Conservation (phyloP, 2,329 filamentous ascomycete species). For the Fusarium cicatricum region DNA sequence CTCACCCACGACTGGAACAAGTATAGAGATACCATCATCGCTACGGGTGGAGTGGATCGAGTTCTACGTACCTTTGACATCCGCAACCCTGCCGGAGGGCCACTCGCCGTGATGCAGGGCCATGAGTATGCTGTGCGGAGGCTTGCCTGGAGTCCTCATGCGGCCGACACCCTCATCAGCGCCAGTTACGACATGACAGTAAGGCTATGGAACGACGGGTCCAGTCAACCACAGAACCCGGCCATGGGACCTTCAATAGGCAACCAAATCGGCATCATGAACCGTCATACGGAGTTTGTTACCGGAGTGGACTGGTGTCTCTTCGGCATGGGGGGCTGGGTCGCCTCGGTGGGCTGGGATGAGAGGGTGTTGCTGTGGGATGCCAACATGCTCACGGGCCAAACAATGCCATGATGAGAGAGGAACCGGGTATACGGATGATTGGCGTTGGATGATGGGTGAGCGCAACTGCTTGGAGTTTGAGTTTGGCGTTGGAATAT, state of each 20-base stretch:
- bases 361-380: constrained; percentile 93
- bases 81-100: constrained; percentile 75
- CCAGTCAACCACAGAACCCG: constrained; percentile 50
- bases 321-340: constrained; percentile 95
- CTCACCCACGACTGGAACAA: constrained; percentile 99
- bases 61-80: constrained; percentile 91
- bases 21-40: constrained; percentile 84
- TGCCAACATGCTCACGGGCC: constrained; percentile 63
- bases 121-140: constrained; percentile 92
- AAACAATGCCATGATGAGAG: constrained; percentile 34
- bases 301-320: constrained; percentile 98
- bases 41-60: constrained; percentile 88
- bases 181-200: constrained; percentile 99
- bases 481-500: constrained; percentile 1
- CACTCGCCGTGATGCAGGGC: constrained; percentile 77
- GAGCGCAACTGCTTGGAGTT: constrained; percentile 2
- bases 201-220: constrained; percentile 86
- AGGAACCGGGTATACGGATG: neutral
- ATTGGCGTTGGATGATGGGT: constrained; percentile 33
- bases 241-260: constrained; percentile 59
- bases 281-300: constrained; percentile 91
- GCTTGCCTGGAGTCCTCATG: constrained; percentile 91
- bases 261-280: constrained; percentile 85
- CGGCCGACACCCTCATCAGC: constrained; percentile 85
- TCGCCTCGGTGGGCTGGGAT: constrained; percentile 94